These are phyloP conservation scores for Lasiodiplodia hormozganensis DNA, from an alignment of 2,329 filamentous ascomycete species.

Conservation along the genomic window DNA sequence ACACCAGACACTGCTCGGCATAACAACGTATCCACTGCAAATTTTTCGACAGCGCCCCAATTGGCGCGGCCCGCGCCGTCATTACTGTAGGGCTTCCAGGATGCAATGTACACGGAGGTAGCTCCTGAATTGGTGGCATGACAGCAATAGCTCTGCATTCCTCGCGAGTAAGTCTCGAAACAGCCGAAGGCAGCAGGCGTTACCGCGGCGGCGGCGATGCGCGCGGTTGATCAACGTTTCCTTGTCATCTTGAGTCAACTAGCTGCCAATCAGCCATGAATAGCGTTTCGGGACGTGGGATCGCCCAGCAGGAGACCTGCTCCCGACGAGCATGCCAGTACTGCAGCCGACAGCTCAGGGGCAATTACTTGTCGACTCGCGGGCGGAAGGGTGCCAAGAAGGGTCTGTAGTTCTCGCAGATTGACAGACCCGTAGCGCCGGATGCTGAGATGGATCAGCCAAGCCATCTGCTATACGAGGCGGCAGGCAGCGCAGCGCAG, in stretches of 20 bases:
- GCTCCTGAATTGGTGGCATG: background rate
- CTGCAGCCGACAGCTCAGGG: background rate
- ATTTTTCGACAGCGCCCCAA: conserved; percentile 12
- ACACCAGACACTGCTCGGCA: conserved; percentile 21
- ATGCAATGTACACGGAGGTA: conserved; percentile 5
- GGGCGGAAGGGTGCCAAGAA: background rate
- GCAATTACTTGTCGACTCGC: background rate
- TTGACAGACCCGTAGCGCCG: conserved; percentile 5
- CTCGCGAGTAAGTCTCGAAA: background rate
- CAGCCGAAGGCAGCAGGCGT: background rate
- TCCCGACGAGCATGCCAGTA: background rate
- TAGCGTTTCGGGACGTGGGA: conserved; percentile 1
- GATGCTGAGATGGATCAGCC: conserved; percentile 11
- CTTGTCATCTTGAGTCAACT: background rate
- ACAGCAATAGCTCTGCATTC: background rate
- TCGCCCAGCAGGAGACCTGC: background rate
- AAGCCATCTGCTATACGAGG: conserved; percentile 17
- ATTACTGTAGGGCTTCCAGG: background rate
- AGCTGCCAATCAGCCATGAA: background rate
- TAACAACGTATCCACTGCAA: conserved; percentile 24
- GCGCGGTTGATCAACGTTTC: conserved; percentile 5
- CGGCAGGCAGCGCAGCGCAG: background rate
- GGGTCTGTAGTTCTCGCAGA: background rate
- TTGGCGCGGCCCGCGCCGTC: conserved; percentile 14
- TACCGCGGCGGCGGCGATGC: background rate